Percentiles rank a stretch among this genome's conserved stretches.
These are phyloP conservation scores for Malassezia slooffiae DNA, from an alignment of 1,284 basidiomycete species.

Conservation along the genomic window DNA sequence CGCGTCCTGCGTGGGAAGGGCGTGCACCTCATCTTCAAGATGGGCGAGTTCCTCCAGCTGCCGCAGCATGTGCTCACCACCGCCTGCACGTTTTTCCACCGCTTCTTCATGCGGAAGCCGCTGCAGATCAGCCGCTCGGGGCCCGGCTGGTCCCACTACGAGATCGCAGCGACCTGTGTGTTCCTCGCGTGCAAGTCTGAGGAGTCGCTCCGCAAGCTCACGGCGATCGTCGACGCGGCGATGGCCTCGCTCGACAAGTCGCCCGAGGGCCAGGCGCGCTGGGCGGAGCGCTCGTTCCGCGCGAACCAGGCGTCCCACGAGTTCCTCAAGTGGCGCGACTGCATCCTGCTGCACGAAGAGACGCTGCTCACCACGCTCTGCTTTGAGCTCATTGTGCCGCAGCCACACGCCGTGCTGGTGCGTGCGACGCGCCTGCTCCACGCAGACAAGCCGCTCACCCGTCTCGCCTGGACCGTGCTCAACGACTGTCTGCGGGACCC, in stretches of 20 bases:
- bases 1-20: slow-evolving; percentile 32
- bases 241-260: slow-evolving; percentile 58
- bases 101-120: slow-evolving; percentile 84
- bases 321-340: slow-evolving; percentile 54
- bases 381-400: slow-evolving; percentile 77
- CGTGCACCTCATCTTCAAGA: slow-evolving; percentile 30
- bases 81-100: slow-evolving; percentile 78
- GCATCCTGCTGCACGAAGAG: slow-evolving; percentile 70
- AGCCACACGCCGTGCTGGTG: slow-evolving; percentile 55
- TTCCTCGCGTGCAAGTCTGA: slow-evolving; percentile 86
- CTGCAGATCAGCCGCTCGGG: slow-evolving; percentile 54
- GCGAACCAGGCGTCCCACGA: slow-evolving; percentile 23
- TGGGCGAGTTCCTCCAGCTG: slow-evolving; percentile 37
- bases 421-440: slow-evolving; percentile 26
- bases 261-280: slow-evolving; percentile 45
- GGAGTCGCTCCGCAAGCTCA: slow-evolving; percentile 73
- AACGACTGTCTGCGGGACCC: slow-evolving; percentile 33
- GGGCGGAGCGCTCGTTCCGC: slow-evolving; percentile 27
- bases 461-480: slow-evolving; percentile 30
- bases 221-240: slow-evolving; percentile 66
- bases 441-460: slow-evolving; percentile 21
- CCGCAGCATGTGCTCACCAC: slow-evolving; percentile 36
- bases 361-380: slow-evolving; percentile 73
- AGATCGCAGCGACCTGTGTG: slow-evolving; percentile 76
- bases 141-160: slow-evolving; percentile 49